phyloP scores from a whole-genome alignment of 2,329 filamentous ascomycete species.

The Colletotrichum tamarilloi region DNA sequence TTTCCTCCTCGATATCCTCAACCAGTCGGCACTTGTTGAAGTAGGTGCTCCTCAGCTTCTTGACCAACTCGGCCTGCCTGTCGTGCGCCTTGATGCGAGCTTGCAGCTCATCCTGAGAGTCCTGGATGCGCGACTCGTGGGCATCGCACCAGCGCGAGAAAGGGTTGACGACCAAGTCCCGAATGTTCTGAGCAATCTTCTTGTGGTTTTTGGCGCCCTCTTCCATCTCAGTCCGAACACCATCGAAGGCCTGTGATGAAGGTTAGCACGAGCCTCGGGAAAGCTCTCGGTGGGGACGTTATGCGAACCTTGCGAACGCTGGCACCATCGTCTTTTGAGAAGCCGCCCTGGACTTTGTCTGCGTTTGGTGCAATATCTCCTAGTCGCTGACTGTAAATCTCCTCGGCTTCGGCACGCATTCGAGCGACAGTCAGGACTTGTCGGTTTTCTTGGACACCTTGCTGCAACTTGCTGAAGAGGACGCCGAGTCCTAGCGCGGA shows the following conservation, averaged over 20 bases:
- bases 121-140: constrained; percentile 89
- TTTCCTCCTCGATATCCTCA: constrained; percentile 97
- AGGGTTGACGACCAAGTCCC: constrained; percentile 92
- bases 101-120: constrained; percentile 95
- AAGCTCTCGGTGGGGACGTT: constrained; percentile 4
- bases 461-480: constrained; percentile 95
- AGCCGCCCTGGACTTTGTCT: constrained; percentile 86
- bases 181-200: constrained; percentile 96
- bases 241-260: constrained; percentile 82
- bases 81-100: constrained; percentile 91
- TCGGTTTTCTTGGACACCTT: constrained; percentile 94
- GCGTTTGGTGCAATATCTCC: constrained; percentile 84
- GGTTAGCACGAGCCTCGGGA: constrained; percentile 36
- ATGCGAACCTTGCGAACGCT: constrained; percentile 80
- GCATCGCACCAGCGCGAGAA: constrained; percentile 97
- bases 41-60: constrained; percentile 94
- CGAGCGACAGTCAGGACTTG: constrained; percentile 92
- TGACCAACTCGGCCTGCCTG: constrained; percentile 87
- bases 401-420: constrained; percentile 95
- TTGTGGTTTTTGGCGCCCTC: constrained; percentile 90
- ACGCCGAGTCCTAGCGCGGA: constrained; percentile 78
- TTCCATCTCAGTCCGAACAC: constrained; percentile 91
- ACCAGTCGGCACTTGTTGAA: constrained; percentile 99
- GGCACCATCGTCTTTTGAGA: constrained; percentile 91
- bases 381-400: constrained; percentile 84